phyloP scores from a whole-genome alignment of 306 rosid genomes.

The Echinosophora koreensis region DNA sequence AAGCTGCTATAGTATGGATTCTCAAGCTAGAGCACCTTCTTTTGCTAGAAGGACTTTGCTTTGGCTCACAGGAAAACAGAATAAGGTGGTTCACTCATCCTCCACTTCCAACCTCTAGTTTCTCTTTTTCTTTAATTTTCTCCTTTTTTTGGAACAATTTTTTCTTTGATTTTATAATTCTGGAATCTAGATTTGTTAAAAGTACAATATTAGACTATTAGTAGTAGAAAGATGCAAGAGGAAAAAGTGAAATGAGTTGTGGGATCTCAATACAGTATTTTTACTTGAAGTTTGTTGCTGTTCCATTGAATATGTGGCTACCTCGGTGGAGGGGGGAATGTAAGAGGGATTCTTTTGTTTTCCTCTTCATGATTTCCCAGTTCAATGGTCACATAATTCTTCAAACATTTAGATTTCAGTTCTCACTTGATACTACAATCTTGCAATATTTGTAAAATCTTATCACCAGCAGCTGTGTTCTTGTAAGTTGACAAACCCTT shows the following conservation, averaged over 20 bases:
- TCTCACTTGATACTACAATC: slow-evolving; percentile 7
- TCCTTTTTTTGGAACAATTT: slow-evolving; percentile 28
- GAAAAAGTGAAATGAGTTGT: slow-evolving; percentile 34
- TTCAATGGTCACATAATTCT: not conserved
- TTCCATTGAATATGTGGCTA: slow-evolving; percentile 30
- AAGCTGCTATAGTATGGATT: slow-evolving; percentile 79
- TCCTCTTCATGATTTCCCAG: not conserved
- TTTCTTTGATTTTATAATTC: slow-evolving; percentile 21
- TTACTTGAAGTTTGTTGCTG: slow-evolving; percentile 41
- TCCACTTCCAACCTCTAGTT: slow-evolving; percentile 62
- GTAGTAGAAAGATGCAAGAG: slow-evolving; percentile 49
- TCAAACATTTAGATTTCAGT: slow-evolving; percentile 13
- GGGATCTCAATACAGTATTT: slow-evolving; percentile 46
- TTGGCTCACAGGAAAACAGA: slow-evolving; percentile 92
- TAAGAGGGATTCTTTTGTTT: slow-evolving; percentile 38
- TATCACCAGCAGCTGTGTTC: not conserved
- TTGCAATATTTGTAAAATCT: slow-evolving; percentile 9
- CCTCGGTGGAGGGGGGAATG: not conserved
- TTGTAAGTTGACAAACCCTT: slow-evolving; percentile 5
- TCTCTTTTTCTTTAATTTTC: not conserved
- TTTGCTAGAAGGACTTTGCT: slow-evolving; percentile 88
- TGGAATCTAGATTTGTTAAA: slow-evolving; percentile 40
- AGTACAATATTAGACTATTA: slow-evolving; percentile 42
- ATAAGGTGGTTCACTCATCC: slow-evolving; percentile 85
- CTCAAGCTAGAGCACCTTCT: slow-evolving; percentile 78